Conservation (phyloP, 164 flowering plant species). For the Chloranthus sessilifolius region DNA sequence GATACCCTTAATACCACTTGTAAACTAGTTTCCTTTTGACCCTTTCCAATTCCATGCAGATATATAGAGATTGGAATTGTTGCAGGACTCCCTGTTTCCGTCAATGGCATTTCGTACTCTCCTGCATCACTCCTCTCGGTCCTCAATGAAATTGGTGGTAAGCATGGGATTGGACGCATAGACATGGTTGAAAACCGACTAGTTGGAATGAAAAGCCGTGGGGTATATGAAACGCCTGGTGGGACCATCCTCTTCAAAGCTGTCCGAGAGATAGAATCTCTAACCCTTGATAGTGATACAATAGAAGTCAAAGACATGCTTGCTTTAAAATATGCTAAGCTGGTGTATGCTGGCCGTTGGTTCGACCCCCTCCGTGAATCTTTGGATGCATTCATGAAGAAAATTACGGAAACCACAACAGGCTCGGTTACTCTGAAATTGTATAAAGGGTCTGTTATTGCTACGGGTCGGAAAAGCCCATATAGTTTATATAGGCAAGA, state of each 20-base stretch:
- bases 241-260: constrained; percentile 85
- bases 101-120: constrained; percentile 67
- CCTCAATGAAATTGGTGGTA: constrained; percentile 83
- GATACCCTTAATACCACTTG: too few relatives aligned
- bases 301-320: constrained; percentile 68
- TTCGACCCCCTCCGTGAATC: constrained; percentile 88
- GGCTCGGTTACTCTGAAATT: constrained; percentile 83
- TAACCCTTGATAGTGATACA: constrained; percentile 87
- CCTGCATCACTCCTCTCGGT: constrained; percentile 74
- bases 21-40: not conserved
- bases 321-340: constrained; percentile 91
- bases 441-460: constrained; percentile 77
- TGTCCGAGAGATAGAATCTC: constrained; percentile 73
- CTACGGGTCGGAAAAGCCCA: constrained; percentile 57
- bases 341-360: constrained; percentile 96
- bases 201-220: constrained; percentile 98
- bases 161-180: constrained; percentile 81
- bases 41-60: constrained; percentile 23
- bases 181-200: constrained; percentile 95
- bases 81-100: constrained; percentile 72
- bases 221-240: constrained; percentile 97
- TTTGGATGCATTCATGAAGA: constrained; percentile 88
- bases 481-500: constrained; percentile 82
- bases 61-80: constrained; percentile 72
- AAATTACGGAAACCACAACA: constrained; percentile 69